Base-by-base conservation (phyloP, 768 basidiomycete genomes). In the Collybiopsis luxurians region DNA sequence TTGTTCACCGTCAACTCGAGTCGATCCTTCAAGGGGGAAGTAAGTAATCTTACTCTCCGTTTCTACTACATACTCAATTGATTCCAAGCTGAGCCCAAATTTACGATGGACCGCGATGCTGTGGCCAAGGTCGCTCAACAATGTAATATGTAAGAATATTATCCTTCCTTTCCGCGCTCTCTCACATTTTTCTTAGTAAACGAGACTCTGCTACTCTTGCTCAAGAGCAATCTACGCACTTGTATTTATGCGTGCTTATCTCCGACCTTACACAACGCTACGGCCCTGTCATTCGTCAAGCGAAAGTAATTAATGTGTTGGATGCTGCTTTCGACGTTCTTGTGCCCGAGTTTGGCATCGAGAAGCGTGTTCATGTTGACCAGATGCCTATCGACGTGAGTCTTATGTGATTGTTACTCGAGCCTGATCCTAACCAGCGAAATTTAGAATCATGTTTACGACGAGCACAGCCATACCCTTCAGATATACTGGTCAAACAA, bases 81-180 rank as follows among this genome's bases (percentile, higher is more conserved):
- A 47, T 45, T 34, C 40, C 55, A 40, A 79, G 82, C 72, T n/a
- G 95, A 96, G 17, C 78, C 84, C 50, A 96, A 95, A 72, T 98
- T 99, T 73, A 85, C 84, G 36, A 95, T 98, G 92, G 97, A 99
- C 67, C 90, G 95, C 60, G 97, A 98, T 71, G 90, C 95, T 56
- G 95, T 98, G 31, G 94, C 95, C 26, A 98, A 98, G 74, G 84
- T 97, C 21, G 96, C 97, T 43, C 96, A 98, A 68, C 95, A 98
- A 67, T 98, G 95, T 71, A 98, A 98, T 68, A 95, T 96, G 91
- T 95, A 67, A 45, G 87, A 73, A 15, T 5, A 27, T 26, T 23
- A 15, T 46, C 19, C 3, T 2, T 38, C 40, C 62, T 19, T 55
- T 44, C 58, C 40, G 53, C 40, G 54, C 50, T 50, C 26, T 28